A percentile compares a stretch with the other conserved stretches of the same genome.
Conservation (phyloP, 192 early-diverging fungal genomes). For the Powellomyces hirtus region DNA sequence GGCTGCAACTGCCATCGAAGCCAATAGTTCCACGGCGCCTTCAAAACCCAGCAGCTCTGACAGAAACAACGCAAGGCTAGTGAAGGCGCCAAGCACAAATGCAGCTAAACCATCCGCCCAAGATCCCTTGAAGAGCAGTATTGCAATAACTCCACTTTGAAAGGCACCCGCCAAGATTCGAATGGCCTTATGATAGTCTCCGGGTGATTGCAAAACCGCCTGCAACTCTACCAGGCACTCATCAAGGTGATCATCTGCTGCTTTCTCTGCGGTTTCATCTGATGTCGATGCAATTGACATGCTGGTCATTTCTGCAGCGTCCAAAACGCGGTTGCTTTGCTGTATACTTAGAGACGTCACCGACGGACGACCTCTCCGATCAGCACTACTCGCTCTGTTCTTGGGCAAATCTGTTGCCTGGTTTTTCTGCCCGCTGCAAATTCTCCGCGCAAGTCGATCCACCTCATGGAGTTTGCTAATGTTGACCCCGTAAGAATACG, state of each 20-base stretch:
- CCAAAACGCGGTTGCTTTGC: neutral
- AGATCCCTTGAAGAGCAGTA: constrained; percentile 28
- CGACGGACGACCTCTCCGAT: constrained; percentile 2
- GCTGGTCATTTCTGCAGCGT: neutral
- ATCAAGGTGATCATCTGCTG: constrained; percentile 2
- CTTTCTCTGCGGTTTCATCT: neutral
- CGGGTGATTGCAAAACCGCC: neutral
- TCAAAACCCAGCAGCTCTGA: constrained; percentile 13
- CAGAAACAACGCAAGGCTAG: neutral
- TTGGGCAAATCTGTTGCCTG: too few species aligned
- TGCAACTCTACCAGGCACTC: constrained; percentile 18
- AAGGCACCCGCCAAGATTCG: constrained; percentile 16
- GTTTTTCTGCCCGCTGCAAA: constrained; percentile 1
- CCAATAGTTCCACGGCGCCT: constrained; percentile 14
- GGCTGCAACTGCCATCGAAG: constrained; percentile 5
- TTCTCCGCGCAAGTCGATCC: constrained; percentile 20
- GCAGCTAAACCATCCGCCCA: constrained; percentile 23
- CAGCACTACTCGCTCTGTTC: too few species aligned
- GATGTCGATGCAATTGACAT: neutral
- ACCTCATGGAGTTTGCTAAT: constrained; percentile 23
- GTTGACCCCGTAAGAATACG: constrained; percentile 5
- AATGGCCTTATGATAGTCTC: constrained; percentile 14
- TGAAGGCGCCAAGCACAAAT: constrained; percentile 8
- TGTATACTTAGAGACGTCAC: neutral
- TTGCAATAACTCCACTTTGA: constrained; percentile 4